Percentiles rank a stretch among this genome's conserved stretches.
Conservation (phyloP, 805 yeast species). For the Saccharomycopsis sp. region DNA sequence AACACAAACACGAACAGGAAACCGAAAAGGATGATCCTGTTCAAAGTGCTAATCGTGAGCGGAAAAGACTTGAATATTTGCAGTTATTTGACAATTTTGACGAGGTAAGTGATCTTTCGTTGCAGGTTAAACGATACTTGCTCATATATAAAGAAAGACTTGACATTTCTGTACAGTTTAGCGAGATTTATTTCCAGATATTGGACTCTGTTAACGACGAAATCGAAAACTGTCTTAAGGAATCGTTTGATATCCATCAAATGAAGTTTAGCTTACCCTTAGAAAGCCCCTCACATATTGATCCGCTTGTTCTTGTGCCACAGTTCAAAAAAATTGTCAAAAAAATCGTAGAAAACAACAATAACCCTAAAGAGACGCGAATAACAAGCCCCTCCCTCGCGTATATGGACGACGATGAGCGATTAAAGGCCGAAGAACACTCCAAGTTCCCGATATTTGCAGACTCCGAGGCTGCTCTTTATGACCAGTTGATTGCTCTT, state of each 20-base stretch:
- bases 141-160: slow-evolving; percentile 25
- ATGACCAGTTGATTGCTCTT: slow-evolving; percentile 27
- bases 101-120: slow-evolving; percentile 26
- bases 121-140: slow-evolving; percentile 25
- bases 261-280: slow-evolving; percentile 24
- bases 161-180: slow-evolving; percentile 29
- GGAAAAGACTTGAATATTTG: slow-evolving; percentile 16
- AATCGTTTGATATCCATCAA: slow-evolving; percentile 24
- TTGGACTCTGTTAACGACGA: slow-evolving; percentile 30
- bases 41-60: slow-evolving; percentile 9
- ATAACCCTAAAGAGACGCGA: background rate
- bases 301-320: background rate
- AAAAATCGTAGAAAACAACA: background rate
- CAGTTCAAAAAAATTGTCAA: background rate
- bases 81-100: slow-evolving; percentile 24
- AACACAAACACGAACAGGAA: background rate
- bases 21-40: background rate
- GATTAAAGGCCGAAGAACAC: background rate
- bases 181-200: slow-evolving; percentile 28
- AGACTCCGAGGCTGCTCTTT: slow-evolving; percentile 22
- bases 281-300: background rate
- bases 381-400: background rate
- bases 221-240: slow-evolving; percentile 24
- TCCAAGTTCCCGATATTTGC: slow-evolving; percentile 17
- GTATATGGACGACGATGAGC: background rate